Conservation (phyloP, 2,329 filamentous ascomycete genomes). For the Trichoderma hamatum region DNA sequence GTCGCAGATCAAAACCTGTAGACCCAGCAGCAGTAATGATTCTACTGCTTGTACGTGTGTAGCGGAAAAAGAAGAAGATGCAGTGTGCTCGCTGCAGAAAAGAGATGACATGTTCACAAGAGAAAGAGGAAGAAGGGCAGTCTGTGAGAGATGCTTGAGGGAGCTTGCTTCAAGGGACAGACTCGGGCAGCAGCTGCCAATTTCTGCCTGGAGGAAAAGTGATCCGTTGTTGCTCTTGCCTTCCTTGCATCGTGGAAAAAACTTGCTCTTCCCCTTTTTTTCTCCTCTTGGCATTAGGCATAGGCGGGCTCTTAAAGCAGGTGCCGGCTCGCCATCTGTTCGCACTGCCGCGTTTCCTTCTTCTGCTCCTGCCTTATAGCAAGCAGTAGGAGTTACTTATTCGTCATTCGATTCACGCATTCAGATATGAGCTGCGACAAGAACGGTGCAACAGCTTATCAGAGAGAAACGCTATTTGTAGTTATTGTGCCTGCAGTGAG, state of each 20-base stretch:
- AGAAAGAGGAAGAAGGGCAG: neutral
- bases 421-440: neutral
- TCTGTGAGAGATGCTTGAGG: neutral
- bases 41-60: neutral
- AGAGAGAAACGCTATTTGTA: neutral
- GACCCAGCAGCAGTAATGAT: neutral
- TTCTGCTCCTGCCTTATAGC: neutral
- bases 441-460: neutral
- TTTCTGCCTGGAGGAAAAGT: neutral
- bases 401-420: neutral
- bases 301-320: neutral
- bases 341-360: slow-evolving; percentile 4
- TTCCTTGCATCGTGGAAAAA: neutral
- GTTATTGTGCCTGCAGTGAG: neutral
- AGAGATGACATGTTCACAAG: neutral
- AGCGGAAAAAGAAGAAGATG: neutral
- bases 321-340: slow-evolving; percentile 5
- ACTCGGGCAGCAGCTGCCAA: slow-evolving; percentile 20
- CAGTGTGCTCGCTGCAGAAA: neutral
- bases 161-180: neutral
- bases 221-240: slow-evolving; percentile 1
- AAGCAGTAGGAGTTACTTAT: neutral
- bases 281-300: neutral
- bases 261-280: slow-evolving; percentile 12
- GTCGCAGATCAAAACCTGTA: neutral